Conservation (phyloP, 495 filamentous ascomycete species). For the Hypoxylon fuscum region DNA sequence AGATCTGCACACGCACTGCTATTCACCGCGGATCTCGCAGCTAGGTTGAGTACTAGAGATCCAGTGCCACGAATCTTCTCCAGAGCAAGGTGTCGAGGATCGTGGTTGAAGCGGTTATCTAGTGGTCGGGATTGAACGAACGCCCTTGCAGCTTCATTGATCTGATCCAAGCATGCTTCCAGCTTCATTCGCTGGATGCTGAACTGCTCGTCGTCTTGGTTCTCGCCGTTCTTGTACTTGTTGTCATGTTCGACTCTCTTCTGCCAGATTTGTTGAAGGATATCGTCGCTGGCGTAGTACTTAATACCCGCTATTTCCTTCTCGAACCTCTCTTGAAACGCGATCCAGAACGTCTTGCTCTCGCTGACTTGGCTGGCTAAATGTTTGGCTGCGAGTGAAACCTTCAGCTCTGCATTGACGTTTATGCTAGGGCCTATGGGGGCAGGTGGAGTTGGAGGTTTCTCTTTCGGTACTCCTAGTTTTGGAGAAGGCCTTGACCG, state of each 20-base stretch:
- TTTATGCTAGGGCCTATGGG: constrained; percentile 1
- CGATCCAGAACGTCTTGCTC: constrained; percentile 39
- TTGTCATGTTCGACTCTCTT: constrained; percentile 37
- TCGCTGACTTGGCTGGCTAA: constrained; percentile 40
- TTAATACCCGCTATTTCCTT: constrained; percentile 36
- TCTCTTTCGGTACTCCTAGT: not conserved
- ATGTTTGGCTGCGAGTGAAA: constrained; percentile 38
- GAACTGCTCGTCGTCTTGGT: constrained; percentile 38
- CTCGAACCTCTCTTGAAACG: constrained; percentile 43
- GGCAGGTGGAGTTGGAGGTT: constrained; percentile 17
- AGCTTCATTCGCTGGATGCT: constrained; percentile 37
- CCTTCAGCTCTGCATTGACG: constrained; percentile 34
- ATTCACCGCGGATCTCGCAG: constrained; percentile 26
- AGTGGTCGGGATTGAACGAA: constrained; percentile 13
- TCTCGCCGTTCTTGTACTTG: constrained; percentile 23
- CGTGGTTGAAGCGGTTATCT: constrained; percentile 16
- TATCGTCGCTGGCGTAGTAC: constrained; percentile 35
- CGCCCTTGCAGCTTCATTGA: constrained; percentile 33
- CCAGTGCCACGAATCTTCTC: constrained; percentile 34
- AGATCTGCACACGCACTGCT: constrained; percentile 38
- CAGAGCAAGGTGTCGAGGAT: constrained; percentile 34
- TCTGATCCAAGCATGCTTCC: constrained; percentile 35
- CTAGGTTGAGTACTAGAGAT: constrained; percentile 18
- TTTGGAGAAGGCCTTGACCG: not conserved
- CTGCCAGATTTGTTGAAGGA: constrained; percentile 45